Conservation (phyloP, 2,329 filamentous ascomycete genomes). For the Microdochium trichocladiopsis region DNA sequence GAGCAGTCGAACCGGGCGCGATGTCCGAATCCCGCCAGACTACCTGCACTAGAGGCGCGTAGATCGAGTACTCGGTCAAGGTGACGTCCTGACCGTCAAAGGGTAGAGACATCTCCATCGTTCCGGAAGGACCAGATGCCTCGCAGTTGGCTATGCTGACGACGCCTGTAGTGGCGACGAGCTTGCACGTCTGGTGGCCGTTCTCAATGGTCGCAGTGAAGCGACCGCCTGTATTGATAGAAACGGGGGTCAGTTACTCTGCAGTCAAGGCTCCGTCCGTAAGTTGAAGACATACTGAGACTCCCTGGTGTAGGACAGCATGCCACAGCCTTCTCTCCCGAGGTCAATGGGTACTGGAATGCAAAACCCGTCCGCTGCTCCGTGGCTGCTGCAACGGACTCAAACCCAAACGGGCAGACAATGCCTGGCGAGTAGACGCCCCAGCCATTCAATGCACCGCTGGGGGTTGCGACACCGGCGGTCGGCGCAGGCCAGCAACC, state of each 20-base stretch:
- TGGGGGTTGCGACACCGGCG: too few relatives aligned
- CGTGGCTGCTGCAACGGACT: not conserved
- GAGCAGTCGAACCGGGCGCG: too few relatives aligned
- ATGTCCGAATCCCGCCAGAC: too few relatives aligned
- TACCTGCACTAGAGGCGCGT: too few relatives aligned
- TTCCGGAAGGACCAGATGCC: too few relatives aligned
- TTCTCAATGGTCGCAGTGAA: not conserved
- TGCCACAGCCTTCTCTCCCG: slow-evolving; percentile 2
- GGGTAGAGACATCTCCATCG: too few relatives aligned
- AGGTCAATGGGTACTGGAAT: slow-evolving; percentile 1
- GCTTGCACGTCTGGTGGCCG: not conserved
- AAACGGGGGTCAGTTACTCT: not conserved
- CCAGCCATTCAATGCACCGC: not conserved
- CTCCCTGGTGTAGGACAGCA: slow-evolving; percentile 1
- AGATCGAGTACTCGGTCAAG: too few relatives aligned
- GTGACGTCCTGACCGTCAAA: too few relatives aligned
- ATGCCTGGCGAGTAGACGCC: slow-evolving; percentile 6
- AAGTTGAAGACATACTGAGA: not conserved
- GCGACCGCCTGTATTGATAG: not conserved
- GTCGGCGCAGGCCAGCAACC: too few relatives aligned
- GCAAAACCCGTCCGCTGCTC: not conserved
- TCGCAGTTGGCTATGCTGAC: not conserved
- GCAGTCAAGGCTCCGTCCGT: not conserved
- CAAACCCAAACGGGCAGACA: slow-evolving; percentile 1
- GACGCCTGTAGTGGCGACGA: not conserved